Percentiles rank a stretch among this genome's conserved stretches.
Conservation (phyloP, 208 protist genomes). For the Leishmania braziliensis region DNA sequence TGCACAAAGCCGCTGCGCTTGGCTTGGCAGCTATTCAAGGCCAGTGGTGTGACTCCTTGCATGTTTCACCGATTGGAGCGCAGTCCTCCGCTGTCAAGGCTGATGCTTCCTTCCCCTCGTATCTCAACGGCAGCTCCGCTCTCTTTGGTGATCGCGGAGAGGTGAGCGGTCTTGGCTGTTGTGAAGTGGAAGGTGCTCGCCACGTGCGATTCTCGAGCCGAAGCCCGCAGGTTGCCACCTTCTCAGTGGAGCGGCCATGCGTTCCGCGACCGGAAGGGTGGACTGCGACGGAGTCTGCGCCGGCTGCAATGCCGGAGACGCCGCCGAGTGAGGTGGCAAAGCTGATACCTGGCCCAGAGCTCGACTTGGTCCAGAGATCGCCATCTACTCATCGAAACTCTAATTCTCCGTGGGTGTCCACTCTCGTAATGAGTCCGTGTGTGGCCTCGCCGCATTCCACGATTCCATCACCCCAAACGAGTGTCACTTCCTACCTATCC, state of each 20-base stretch:
- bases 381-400: neutral
- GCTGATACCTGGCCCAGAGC: neutral
- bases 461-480: slow-evolving; percentile 3
- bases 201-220: slow-evolving; percentile 68
- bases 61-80: neutral
- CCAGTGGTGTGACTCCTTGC: neutral
- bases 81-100: no score
- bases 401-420: neutral
- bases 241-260: slow-evolving; percentile 43
- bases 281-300: neutral
- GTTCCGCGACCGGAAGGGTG: neutral
- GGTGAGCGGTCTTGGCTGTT: neutral
- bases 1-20: neutral
- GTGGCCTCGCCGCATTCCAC: slow-evolving; percentile 3
- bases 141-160: neutral
- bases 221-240: slow-evolving; percentile 50
- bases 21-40: neutral
- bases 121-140: neutral
- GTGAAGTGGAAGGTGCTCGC: neutral
- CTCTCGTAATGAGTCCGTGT: neutral
- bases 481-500: slow-evolving; percentile 7
- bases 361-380: neutral
- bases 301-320: neutral
- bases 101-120: neutral
- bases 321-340: neutral